A percentile compares a stretch with the other conserved stretches of the same genome.
These are phyloP conservation scores for Chaetomium sp. DNA, from an alignment of 2,329 filamentous ascomycete species.

Conservation along the genomic window DNA sequence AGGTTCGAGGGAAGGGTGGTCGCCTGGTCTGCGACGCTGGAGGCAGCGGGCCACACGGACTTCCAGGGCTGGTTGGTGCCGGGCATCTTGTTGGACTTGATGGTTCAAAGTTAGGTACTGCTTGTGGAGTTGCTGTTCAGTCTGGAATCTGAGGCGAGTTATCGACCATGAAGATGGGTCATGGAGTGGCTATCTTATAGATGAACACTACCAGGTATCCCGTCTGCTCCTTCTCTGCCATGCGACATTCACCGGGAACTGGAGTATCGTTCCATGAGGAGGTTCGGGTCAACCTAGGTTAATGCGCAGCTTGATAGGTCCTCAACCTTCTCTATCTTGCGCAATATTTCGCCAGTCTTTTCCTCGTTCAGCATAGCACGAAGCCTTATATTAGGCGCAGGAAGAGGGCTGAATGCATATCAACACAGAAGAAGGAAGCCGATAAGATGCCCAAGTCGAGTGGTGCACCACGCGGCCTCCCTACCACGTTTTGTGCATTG, in stretches of 20 bases:
- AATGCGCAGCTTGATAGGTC: background rate
- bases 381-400: background rate
- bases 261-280: background rate
- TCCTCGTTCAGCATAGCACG: background rate
- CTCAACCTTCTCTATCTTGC: slow-evolving; percentile 5
- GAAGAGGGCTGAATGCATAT: background rate
- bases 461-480: background rate
- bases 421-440: background rate
- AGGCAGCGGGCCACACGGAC: slow-evolving; percentile 1
- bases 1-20: background rate
- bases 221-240: background rate
- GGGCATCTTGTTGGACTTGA: background rate
- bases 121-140: background rate
- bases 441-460: background rate
- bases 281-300: background rate
- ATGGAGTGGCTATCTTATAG: background rate
- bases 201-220: background rate
- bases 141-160: background rate
- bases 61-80: slow-evolving; percentile 7
- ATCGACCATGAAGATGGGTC: background rate
- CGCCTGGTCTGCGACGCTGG: slow-evolving; percentile 1
- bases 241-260: background rate
- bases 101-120: background rate
- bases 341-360: background rate
- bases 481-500: background rate